Conservation (phyloP, 371 early-diverging fungal species). For the Mortierella sp. region DNA sequence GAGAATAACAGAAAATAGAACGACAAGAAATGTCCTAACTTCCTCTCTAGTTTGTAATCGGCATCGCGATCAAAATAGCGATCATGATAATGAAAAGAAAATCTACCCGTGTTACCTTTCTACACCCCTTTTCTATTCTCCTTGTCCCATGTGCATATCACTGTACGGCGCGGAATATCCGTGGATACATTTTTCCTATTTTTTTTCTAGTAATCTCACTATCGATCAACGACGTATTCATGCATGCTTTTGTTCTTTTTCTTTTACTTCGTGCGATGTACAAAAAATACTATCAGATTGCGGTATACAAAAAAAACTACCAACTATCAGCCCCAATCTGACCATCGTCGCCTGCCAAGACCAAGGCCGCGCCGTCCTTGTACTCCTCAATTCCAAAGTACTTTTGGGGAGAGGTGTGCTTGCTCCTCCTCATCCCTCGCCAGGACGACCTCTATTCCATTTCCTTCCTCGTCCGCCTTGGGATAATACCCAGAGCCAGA, state of each 20-base stretch:
- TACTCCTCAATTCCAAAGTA: slow-evolving; percentile 18
- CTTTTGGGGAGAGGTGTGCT: background rate
- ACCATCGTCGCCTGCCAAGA: slow-evolving; percentile 9
- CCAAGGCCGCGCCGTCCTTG: background rate
- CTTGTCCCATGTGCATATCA: background rate
- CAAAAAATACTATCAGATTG: background rate
- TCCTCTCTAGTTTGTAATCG: background rate
- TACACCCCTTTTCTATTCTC: background rate
- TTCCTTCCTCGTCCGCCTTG: background rate
- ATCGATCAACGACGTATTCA: background rate
- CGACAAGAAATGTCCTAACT: background rate
- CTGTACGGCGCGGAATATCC: background rate
- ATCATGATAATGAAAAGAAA: background rate
- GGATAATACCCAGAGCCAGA: background rate
- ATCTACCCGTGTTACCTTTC: background rate
- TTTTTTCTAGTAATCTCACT: background rate
- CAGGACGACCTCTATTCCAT: background rate
- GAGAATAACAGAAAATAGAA: background rate
- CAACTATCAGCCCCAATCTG: background rate
- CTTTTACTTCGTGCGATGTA: background rate
- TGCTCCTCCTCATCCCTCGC: slow-evolving; percentile 12
- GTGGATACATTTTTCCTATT: background rate
- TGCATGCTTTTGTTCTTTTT: background rate
- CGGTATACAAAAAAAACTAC: background rate
- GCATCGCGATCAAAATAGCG: slow-evolving; percentile 3